Conservation (phyloP, 2,329 filamentous ascomycete genomes). For the Coleophoma cylindrospora region DNA sequence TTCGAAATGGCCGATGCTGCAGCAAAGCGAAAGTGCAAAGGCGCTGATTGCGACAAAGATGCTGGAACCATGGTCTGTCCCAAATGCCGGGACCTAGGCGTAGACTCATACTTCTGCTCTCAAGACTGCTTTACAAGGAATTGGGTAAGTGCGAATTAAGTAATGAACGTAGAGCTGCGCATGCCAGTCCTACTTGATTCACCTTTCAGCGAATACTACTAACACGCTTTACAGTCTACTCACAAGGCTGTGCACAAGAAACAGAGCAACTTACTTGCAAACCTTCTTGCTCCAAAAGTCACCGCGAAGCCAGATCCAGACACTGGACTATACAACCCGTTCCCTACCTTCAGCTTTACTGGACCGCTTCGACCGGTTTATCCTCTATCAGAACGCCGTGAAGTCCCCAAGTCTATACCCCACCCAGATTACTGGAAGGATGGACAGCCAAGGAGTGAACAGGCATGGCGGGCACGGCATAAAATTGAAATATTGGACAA, state of each 20-base stretch:
- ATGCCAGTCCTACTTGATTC: too few relatives aligned
- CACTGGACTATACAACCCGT: conserved; percentile 87
- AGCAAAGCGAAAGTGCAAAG: conserved; percentile 67
- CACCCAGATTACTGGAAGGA: conserved; percentile 85
- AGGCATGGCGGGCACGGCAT: conserved; percentile 60
- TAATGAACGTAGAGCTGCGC: neutral
- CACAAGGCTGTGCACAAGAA: conserved; percentile 85
- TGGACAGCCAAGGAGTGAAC: conserved; percentile 64
- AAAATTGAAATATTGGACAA: conserved; percentile 80
- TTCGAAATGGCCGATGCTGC: conserved; percentile 33
- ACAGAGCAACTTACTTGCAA: conserved; percentile 69
- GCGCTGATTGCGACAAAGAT: conserved; percentile 80
- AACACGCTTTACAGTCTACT: conserved; percentile 49
- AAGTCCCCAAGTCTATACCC: conserved; percentile 73
- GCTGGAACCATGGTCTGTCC: conserved; percentile 87
- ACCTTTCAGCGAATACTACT: conserved; percentile 1
- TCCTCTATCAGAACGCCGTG: conserved; percentile 67
- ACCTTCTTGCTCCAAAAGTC: conserved; percentile 70
- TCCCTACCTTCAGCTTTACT: conserved; percentile 79
- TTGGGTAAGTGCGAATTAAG: conserved; percentile 65
- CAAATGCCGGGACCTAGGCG: conserved; percentile 84
- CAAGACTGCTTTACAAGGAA: conserved; percentile 99
- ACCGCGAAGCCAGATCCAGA: conserved; percentile 89
- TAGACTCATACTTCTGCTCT: conserved; percentile 92
- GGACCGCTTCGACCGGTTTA: conserved; percentile 83